Conservation (phyloP, 2,329 filamentous ascomycete genomes). For the Colletotrichum gigasporum region DNA sequence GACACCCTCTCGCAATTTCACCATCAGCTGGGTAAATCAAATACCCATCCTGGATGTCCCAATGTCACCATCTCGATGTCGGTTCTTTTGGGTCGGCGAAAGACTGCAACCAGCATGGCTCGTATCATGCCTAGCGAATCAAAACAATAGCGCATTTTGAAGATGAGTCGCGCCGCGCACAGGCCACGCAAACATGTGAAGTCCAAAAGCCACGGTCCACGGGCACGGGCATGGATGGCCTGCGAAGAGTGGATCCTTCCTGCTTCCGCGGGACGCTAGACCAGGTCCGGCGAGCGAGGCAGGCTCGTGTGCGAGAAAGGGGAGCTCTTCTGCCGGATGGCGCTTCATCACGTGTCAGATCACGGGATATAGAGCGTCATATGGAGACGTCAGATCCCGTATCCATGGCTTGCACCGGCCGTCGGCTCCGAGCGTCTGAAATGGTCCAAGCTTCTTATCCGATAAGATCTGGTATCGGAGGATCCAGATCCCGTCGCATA, state of each 20-base stretch:
- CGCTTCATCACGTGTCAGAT: background rate
- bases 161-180: constrained; percentile 17
- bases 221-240: constrained; percentile 14
- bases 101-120: constrained; percentile 14
- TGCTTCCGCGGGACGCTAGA: constrained; percentile 27
- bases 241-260: constrained; percentile 10
- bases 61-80: constrained; percentile 6
- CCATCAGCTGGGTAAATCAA: background rate
- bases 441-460: constrained; percentile 25
- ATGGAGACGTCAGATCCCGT: background rate
- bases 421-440: constrained; percentile 11
- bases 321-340: background rate
- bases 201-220: constrained; percentile 20
- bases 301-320: constrained; percentile 7
- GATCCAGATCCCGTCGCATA: constrained; percentile 3
- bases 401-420: background rate
- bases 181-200: constrained; percentile 30
- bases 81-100: background rate
- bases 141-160: constrained; percentile 18
- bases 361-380: no score
- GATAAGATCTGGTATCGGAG: constrained; percentile 19
- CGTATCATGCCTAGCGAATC: background rate
- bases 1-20: background rate
- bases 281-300: background rate
- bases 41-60: background rate